Base-by-base conservation (phyloP, 441 rosid species). In the Oxalis stricta region DNA sequence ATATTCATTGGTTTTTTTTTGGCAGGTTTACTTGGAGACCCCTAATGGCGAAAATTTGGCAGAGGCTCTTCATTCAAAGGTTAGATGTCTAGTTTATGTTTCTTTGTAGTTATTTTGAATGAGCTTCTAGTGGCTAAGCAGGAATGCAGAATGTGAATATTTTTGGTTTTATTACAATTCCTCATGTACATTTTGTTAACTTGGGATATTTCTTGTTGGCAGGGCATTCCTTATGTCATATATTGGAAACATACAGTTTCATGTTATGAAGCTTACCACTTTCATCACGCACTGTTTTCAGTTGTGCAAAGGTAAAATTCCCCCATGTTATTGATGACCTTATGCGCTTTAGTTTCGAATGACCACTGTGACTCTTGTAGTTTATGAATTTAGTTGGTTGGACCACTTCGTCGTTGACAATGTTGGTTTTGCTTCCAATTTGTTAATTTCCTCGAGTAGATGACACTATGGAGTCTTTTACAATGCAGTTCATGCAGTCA, bases 171-270 rank as follows among this genome's bases (percentile, higher is more conserved):
- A 34, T 14, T 56, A 2, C 43, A 41, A 7, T 19, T 33, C 52
- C n/a, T 48, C 33, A 18, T 19, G 12, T 23, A 31, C 37, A 48
- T 26, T 40, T 52, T 48, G 33, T 20, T 62, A 19, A 53, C 28
- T 45, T 15, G 6, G 15, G 28, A 45, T 22, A 1, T 50, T 41
- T 59, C 36, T 33, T 41, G 34, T 47, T 51, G 53, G 60, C 82
- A 91, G 96, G 99, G 99, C 44, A 73, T 84, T 61, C 79, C 85
- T 29, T 77, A 83, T 43, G 84, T 86, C 55, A 79, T 91, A 55
- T 81, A 78, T 52, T 91, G 99, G 99, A 69, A 68, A 68, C 54
- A 50, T 49, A 29, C 65, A 26, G 56, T 79, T 57, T 73, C 92
- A 3, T 58, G 33, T 38, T 79, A 75, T 61, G 80, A 66, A 32